Evolutionary conservation across 2,329 filamentous ascomycete species (phyloP).

Genomic region (Aspergillus luchuensis): DNA sequence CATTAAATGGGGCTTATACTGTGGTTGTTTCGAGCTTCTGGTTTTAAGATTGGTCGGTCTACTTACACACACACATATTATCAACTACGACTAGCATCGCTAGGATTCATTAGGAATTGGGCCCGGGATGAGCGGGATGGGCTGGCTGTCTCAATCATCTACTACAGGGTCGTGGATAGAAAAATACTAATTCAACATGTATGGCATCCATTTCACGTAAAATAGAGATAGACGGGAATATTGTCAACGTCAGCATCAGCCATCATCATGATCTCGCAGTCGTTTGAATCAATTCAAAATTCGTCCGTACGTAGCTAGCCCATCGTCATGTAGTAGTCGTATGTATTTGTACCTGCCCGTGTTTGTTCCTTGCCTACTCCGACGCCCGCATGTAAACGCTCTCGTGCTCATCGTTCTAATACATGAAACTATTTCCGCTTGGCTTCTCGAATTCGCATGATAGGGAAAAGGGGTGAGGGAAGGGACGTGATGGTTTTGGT

Average conservation of each 20-base stretch:
- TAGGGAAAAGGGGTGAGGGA: neutral
- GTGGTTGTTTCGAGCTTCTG: conserved; percentile 3
- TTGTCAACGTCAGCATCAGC: conserved; percentile 7
- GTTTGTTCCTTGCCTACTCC: conserved; percentile 7
- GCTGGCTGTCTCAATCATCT: too few species aligned
- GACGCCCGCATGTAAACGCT: conserved; percentile 14
- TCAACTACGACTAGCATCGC: conserved; percentile 1
- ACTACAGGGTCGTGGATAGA: neutral
- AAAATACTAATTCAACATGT: conserved; percentile 11
- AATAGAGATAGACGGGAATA: neutral
- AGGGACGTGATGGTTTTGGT: neutral
- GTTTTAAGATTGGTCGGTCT: neutral
- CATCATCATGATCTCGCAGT: neutral
- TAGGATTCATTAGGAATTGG: neutral
- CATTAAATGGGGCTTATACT: conserved; percentile 2
- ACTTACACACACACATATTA: neutral
- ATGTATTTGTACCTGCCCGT: conserved; percentile 5
- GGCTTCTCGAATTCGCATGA: neutral
- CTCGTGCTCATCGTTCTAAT: conserved; percentile 1
- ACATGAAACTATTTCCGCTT: neutral
- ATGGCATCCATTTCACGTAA: conserved; percentile 11
- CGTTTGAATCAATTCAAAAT: neutral
- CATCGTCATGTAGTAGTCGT: conserved; percentile 1
- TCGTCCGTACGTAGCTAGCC: neutral
- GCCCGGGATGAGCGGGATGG: neutral